Conservation (phyloP, 257 asterid genomes). For the Rauvolfia tetraphylla region DNA sequence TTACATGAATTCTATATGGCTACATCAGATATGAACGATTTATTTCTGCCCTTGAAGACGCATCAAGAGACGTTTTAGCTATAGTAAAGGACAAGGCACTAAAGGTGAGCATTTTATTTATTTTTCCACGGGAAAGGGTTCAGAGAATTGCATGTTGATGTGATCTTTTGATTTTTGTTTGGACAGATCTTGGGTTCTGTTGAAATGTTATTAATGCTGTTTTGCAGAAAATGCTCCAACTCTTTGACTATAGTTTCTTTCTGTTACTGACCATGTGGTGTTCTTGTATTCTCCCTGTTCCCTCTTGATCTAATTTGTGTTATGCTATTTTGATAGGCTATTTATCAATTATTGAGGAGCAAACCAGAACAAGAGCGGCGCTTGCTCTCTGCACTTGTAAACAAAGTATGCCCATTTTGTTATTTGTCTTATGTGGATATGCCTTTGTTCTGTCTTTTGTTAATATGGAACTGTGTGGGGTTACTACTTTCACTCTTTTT, state of each 20-base stretch:
- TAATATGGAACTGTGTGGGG: background rate
- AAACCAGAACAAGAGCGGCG: constrained; percentile 95
- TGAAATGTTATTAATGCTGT: background rate
- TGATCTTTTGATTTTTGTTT: background rate
- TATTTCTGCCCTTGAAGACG: constrained; percentile 78
- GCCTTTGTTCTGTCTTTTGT: background rate
- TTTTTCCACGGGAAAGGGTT: background rate
- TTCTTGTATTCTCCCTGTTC: constrained; percentile 3
- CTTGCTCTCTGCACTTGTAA: constrained; percentile 77
- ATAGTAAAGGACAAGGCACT: constrained; percentile 82
- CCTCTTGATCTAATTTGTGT: constrained; percentile 5
- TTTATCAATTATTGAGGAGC: constrained; percentile 68
- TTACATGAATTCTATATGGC: background rate
- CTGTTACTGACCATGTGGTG: background rate
- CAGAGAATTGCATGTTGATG: background rate
- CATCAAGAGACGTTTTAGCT: constrained; percentile 75
- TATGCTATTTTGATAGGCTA: constrained; percentile 41
- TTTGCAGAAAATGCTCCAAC: background rate
- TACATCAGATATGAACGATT: constrained; percentile 66
- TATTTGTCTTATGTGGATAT: constrained; percentile 10
- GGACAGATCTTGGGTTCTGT: background rate
- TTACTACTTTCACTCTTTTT: too few relatives aligned
- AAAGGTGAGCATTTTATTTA: constrained; percentile 51
- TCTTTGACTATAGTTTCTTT: background rate
- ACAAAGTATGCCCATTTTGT: constrained; percentile 48